phyloP scores from a whole-genome alignment of 495 filamentous ascomycete species.

The Amniculicola lignicola region DNA sequence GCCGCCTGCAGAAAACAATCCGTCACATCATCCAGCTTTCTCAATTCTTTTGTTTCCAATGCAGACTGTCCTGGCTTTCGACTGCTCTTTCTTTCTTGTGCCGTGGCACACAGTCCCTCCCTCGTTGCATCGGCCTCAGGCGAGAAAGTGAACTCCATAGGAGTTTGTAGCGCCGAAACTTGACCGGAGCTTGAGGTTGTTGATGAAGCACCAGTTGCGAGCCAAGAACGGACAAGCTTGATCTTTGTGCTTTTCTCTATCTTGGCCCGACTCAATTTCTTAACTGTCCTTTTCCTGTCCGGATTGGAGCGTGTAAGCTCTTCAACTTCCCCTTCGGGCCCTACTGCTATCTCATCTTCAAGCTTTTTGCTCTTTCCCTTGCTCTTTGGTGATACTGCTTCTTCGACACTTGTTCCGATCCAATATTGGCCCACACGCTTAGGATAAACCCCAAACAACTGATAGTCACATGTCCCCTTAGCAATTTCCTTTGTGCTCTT shows the following conservation, averaged over 20 bases:
- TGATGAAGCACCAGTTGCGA: background rate
- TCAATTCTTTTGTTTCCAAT: slow-evolving; percentile 42
- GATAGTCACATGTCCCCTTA: background rate
- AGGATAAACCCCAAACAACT: slow-evolving; percentile 36
- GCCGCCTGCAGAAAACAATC: slow-evolving; percentile 85
- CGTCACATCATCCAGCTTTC: slow-evolving; percentile 86
- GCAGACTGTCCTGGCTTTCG: slow-evolving; percentile 1
- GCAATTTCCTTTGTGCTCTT: background rate
- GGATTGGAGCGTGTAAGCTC: background rate
- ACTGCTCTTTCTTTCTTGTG: background rate
- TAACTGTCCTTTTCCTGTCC: background rate
- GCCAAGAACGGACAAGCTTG: slow-evolving; percentile 26
- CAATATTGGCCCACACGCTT: slow-evolving; percentile 41
- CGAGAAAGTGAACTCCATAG: slow-evolving; percentile 12
- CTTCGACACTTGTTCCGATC: slow-evolving; percentile 13
- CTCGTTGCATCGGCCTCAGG: slow-evolving; percentile 18
- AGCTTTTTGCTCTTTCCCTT: background rate
- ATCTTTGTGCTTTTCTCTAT: slow-evolving; percentile 30
- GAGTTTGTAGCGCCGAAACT: background rate
- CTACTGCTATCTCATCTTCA: slow-evolving; percentile 1
- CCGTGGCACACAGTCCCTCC: slow-evolving; percentile 4
- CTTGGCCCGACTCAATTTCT: slow-evolving; percentile 13
- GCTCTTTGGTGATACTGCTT: background rate
- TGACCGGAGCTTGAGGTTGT: background rate
- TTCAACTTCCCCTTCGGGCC: slow-evolving; percentile 8